Conservation (phyloP, 2,329 filamentous ascomycete species). For the Epichloe sp. region DNA sequence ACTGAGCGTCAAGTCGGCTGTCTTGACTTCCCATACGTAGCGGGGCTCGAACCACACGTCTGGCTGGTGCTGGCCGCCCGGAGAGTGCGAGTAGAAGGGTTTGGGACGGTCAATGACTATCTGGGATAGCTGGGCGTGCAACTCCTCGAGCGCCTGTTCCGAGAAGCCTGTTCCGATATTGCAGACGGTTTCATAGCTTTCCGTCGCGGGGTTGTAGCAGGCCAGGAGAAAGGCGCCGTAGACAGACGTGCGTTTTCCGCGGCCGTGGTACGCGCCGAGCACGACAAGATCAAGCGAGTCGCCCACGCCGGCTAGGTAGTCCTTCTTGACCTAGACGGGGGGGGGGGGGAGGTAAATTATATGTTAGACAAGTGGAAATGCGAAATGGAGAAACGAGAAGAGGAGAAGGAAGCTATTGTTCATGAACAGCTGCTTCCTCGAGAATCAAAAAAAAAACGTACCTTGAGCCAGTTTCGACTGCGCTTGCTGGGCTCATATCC, state of each 20-base stretch:
- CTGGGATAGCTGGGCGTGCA: slow-evolving; percentile 62
- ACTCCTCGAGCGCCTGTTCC: slow-evolving; percentile 80
- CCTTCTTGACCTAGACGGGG: slow-evolving; percentile 75
- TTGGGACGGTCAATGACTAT: slow-evolving; percentile 82
- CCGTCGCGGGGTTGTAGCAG: slow-evolving; percentile 70
- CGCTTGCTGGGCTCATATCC: slow-evolving; percentile 94
- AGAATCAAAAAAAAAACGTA: slow-evolving; percentile 20
- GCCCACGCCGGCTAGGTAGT: slow-evolving; percentile 86
- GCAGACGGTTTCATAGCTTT: slow-evolving; percentile 89
- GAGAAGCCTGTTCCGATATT: slow-evolving; percentile 98
- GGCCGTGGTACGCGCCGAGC: slow-evolving; percentile 84
- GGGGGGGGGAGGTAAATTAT: background rate
- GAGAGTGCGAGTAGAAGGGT: slow-evolving; percentile 83
- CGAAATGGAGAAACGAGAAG: background rate
- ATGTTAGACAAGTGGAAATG: background rate
- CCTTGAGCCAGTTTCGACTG: slow-evolving; percentile 96
- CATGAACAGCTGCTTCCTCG: no score
- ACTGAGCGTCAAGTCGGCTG: slow-evolving; percentile 83
- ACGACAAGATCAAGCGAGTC: slow-evolving; percentile 96
- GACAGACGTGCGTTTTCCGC: slow-evolving; percentile 87
- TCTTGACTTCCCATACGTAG: slow-evolving; percentile 95
- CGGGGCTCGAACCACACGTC: slow-evolving; percentile 97
- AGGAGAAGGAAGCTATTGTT: background rate
- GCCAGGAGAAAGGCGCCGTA: slow-evolving; percentile 94
- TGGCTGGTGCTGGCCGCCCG: slow-evolving; percentile 79